Evolutionary conservation across 331 rosid species (phyloP).

Genomic region (Quercus phellos): DNA sequence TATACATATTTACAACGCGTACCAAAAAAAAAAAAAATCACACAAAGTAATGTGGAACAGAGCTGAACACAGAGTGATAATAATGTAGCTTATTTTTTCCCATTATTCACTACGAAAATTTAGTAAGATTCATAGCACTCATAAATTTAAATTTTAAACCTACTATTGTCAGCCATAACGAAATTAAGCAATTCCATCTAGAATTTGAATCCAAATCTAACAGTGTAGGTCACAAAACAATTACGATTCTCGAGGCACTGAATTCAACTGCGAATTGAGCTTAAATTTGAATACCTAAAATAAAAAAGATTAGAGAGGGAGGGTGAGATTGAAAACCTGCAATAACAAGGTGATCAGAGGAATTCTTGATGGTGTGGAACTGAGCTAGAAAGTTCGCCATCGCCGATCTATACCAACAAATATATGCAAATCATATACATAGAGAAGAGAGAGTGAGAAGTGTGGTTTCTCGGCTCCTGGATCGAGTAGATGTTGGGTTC

Average conservation of each 20-base stretch:
- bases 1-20: neutral
- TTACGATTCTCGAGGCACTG: neutral
- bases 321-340: constrained; percentile 45
- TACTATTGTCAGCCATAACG: neutral
- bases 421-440: constrained; percentile 17
- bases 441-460: constrained; percentile 8
- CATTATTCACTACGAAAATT: neutral
- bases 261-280: constrained; percentile 14
- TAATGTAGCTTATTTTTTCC: neutral
- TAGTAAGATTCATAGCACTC: neutral
- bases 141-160: neutral
- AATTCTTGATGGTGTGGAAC: constrained; percentile 81
- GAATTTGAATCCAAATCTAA: constrained; percentile 7
- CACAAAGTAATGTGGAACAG: neutral
- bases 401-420: constrained; percentile 40
- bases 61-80: neutral
- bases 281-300: neutral
- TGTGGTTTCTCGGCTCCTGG: neutral
- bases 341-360: constrained; percentile 84
- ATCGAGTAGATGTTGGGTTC: neutral
- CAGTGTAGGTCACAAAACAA: neutral
- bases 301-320: neutral
- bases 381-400: constrained; percentile 97
- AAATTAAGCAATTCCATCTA: neutral
- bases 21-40: neutral